Percentiles rank a stretch among this genome's conserved stretches.
Conservation (phyloP, 768 basidiomycete genomes). For the Calocera cornea region DNA sequence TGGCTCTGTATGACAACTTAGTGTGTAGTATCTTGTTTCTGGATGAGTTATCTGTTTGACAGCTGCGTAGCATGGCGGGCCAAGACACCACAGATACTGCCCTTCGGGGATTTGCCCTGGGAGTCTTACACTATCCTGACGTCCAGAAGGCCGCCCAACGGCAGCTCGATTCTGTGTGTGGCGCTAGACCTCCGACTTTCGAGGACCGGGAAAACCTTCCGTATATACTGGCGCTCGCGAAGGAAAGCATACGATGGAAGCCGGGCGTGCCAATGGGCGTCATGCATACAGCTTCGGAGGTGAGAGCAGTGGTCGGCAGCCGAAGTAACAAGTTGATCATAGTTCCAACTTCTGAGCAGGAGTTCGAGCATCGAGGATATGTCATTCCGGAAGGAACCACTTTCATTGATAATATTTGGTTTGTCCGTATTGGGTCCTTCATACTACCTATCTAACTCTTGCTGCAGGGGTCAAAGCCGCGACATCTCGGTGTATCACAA, state of each 20-base stretch:
- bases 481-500: neutral
- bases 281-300: neutral
- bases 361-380: constrained; percentile 8
- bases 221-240: constrained; percentile 27
- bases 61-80: neutral
- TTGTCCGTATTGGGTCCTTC: neutral
- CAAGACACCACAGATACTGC: constrained; percentile 4
- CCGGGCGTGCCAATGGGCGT: constrained; percentile 29
- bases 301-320: neutral
- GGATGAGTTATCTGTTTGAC: neutral
- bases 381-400: constrained; percentile 11
- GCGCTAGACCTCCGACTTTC: constrained; percentile 25
- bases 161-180: constrained; percentile 8
- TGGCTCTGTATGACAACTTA: neutral
- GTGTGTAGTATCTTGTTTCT: neutral
- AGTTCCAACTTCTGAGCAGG: neutral
- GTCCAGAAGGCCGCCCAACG: constrained; percentile 1
- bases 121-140: constrained; percentile 12
- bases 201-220: constrained; percentile 32
- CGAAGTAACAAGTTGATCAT: neutral
- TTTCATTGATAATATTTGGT: constrained; percentile 16
- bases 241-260: constrained; percentile 31
- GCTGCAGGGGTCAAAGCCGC: neutral
- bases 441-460: neutral
- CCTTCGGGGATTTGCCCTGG: constrained; percentile 10